Evolutionary conservation across 1,284 basidiomycete species (phyloP).

Genomic region (Waitea zeae): DNA sequence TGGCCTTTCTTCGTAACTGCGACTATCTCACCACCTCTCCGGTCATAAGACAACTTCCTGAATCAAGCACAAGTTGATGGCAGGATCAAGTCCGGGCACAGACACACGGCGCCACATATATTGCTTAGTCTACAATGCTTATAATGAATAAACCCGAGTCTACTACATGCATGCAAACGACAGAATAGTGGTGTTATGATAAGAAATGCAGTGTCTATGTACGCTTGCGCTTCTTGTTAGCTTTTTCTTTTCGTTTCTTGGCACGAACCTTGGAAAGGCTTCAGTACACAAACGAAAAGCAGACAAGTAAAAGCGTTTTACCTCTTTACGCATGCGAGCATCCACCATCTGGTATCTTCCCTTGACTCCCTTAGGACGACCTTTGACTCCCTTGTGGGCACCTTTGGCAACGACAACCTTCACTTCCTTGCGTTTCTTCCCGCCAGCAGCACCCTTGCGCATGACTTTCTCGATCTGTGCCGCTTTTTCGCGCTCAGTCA

Average conservation of each 20-base stretch:
- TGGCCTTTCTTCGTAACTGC: slow-evolving; percentile 31
- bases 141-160: slow-evolving; percentile 5
- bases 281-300: slow-evolving; percentile 5
- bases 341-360: slow-evolving; percentile 90
- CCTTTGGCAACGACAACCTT: slow-evolving; percentile 92
- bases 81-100: background rate
- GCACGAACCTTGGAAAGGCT: slow-evolving; percentile 49
- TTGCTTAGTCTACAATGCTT: slow-evolving; percentile 4
- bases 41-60: slow-evolving; percentile 9
- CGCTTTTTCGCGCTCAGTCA: slow-evolving; percentile 91
- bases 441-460: slow-evolving; percentile 54
- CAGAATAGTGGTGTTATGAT: slow-evolving; percentile 2
- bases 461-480: slow-evolving; percentile 87
- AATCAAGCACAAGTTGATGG: slow-evolving; percentile 1
- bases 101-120: background rate
- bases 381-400: slow-evolving; percentile 77
- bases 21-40: slow-evolving; percentile 25
- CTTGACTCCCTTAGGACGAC: slow-evolving; percentile 91
- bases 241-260: slow-evolving; percentile 52
- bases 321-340: slow-evolving; percentile 72
- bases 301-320: too few species aligned
- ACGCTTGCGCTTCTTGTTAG: slow-evolving; percentile 39
- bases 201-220: slow-evolving; percentile 7
- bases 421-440: slow-evolving; percentile 62
- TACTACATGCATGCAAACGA: slow-evolving; percentile 2